phyloP scores from a whole-genome alignment of 1,284 basidiomycete species.

The Marasmius sp. region DNA sequence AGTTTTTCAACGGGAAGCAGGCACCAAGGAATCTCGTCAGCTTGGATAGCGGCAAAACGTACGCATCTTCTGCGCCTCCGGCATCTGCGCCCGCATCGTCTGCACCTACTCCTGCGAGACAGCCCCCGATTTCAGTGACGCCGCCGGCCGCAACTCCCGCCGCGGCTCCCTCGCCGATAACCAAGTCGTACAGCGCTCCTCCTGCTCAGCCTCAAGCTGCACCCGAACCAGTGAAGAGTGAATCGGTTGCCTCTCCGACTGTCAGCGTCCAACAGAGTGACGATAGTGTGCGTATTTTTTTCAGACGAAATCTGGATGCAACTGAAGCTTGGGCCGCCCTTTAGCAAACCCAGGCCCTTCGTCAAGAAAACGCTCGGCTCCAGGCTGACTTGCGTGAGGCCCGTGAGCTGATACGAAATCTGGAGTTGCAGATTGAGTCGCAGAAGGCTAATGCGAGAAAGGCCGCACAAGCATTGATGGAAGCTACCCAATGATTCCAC shows the following conservation, averaged over 20 bases:
- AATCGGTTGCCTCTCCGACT: conserved; percentile 1
- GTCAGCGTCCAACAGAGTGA: neutral
- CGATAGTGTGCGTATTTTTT: neutral
- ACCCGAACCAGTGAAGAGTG: neutral
- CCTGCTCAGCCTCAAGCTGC: conserved; percentile 15
- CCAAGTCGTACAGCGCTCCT: conserved; percentile 10
- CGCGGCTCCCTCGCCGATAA: conserved; percentile 10
- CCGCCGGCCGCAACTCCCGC: conserved; percentile 22
- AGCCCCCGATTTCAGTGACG: conserved; percentile 20
- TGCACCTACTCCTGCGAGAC: conserved; percentile 21
- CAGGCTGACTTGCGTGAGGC: conserved; percentile 71
- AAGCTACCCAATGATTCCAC: conserved; percentile 18
- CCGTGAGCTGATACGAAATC: conserved; percentile 73
- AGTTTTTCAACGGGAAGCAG: conserved; percentile 87
- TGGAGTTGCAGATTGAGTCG: conserved; percentile 82
- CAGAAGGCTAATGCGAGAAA: conserved; percentile 72
- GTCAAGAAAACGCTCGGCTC: conserved; percentile 61
- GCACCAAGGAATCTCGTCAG: conserved; percentile 70
- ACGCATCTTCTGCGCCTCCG: conserved; percentile 29
- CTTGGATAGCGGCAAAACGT: conserved; percentile 34
- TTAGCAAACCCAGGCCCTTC: conserved; percentile 26
- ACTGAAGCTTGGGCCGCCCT: neutral
- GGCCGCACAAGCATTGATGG: conserved; percentile 55
- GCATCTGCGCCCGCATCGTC: conserved; percentile 27
- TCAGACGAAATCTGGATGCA: neutral